Evolutionary conservation across 208 protist species (phyloP).

Genomic region (Crithidia fasciculata): DNA sequence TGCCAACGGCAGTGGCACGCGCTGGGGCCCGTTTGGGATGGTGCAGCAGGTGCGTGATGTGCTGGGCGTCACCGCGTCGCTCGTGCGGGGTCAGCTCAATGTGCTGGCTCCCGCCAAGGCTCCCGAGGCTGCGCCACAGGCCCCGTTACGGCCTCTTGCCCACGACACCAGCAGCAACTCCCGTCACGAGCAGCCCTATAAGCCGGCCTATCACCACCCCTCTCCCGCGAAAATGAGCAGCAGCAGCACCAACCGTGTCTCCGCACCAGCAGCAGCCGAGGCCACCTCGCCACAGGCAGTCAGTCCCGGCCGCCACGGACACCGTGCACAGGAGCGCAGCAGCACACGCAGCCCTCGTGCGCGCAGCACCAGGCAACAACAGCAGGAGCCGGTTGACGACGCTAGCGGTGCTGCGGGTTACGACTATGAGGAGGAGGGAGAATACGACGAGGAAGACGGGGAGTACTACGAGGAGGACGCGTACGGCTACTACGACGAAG

Average conservation of each 20-base stretch:
- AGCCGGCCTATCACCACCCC: neutral
- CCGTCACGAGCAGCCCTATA: neutral
- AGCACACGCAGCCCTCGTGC: neutral
- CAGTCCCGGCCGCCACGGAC: constrained; percentile 2
- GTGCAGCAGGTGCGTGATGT: constrained; percentile 67
- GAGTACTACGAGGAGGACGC: constrained; percentile 39
- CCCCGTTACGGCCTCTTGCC: constrained; percentile 8
- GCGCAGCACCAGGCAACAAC: neutral
- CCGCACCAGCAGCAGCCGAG: neutral
- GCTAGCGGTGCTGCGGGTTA: no score
- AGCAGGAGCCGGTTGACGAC: no score
- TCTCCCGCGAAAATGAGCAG: neutral
- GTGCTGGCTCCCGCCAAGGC: constrained; percentile 33
- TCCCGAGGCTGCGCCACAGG: neutral
- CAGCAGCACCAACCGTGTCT: neutral
- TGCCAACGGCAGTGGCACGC: constrained; percentile 3
- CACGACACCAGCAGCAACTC: neutral
- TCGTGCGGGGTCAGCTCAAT: constrained; percentile 61
- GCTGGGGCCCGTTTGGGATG: constrained; percentile 37
- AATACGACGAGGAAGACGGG: constrained; percentile 17
- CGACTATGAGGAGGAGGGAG: constrained; percentile 3
- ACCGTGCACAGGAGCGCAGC: neutral
- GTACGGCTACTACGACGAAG: constrained; percentile 43
- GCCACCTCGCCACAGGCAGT: neutral
- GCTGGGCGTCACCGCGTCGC: constrained; percentile 61